These are phyloP conservation scores for Uncinocarpus reesii DNA, from an alignment of 2,329 filamentous ascomycete species.

Conservation along the genomic window DNA sequence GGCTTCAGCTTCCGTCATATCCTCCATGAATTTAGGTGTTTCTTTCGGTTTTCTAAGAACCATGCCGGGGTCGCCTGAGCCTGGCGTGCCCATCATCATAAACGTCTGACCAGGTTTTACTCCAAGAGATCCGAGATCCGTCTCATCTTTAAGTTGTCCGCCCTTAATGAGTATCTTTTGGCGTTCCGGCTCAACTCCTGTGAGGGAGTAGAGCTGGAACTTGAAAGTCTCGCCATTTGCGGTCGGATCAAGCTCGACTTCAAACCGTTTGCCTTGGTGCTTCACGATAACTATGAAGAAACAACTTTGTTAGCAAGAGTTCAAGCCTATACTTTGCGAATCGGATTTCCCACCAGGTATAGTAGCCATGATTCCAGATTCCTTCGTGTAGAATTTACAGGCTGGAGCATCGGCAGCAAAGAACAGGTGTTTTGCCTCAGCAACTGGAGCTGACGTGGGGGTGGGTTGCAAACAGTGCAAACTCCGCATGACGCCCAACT, in stretches of 20 bases:
- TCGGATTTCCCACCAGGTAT: constrained; percentile 41
- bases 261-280: constrained; percentile 89
- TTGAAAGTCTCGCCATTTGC: constrained; percentile 90
- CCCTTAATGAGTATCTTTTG: constrained; percentile 95
- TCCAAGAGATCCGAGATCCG: constrained; percentile 69
- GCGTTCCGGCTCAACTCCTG: constrained; percentile 87
- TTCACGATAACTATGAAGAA: constrained; percentile 66
- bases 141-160: constrained; percentile 90
- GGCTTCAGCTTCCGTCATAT: constrained; percentile 91
- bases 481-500: constrained; percentile 16
- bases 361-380: constrained; percentile 39
- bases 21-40: constrained; percentile 78
- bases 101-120: constrained; percentile 78
- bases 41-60: constrained; percentile 64
- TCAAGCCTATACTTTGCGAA: background rate
- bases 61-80: constrained; percentile 48
- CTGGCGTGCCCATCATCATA: constrained; percentile 94
- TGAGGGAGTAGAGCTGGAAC: constrained; percentile 87
- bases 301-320: constrained; percentile 15
- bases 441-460: no score
- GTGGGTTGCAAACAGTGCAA: constrained; percentile 28
- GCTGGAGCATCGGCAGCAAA: background rate
- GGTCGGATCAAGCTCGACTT: constrained; percentile 78
- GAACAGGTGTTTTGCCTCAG: background rate
- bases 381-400: background rate